Evolutionary conservation across 768 basidiomycete species (phyloP).

Genomic region (Tricholoma sp.): DNA sequence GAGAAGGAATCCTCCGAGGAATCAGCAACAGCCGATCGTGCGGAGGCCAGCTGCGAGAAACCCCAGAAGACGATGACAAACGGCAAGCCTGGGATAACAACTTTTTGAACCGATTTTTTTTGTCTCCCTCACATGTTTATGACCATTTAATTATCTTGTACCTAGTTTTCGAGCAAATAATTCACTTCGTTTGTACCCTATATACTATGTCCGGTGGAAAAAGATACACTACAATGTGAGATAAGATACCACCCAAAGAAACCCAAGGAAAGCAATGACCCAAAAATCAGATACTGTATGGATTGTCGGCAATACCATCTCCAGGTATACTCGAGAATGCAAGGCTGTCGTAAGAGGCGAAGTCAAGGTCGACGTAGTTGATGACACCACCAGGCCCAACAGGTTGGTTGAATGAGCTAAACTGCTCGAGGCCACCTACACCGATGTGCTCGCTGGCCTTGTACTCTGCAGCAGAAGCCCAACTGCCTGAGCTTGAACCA

Average conservation of each 20-base stretch:
- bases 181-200: neutral
- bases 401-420: constrained; percentile 8
- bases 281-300: neutral
- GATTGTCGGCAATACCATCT: constrained; percentile 1
- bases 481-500: constrained; percentile 20
- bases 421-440: constrained; percentile 12
- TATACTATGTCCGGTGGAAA: neutral
- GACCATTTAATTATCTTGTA: neutral
- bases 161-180: neutral
- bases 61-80: neutral
- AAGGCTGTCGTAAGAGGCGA: constrained; percentile 8
- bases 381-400: constrained; percentile 8
- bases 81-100: no score
- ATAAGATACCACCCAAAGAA: neutral
- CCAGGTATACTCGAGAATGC: constrained; percentile 1
- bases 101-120: no score
- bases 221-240: neutral
- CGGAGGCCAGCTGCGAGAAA: neutral
- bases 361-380: constrained; percentile 14
- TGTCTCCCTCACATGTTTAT: neutral
- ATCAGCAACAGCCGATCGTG: neutral
- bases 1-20: neutral
- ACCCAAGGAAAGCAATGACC: neutral
- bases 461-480: constrained; percentile 13
- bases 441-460: constrained; percentile 7